Evolutionary conservation across 345 rosid genomes (phyloP).

Genomic region (Schrenkiella parvula): DNA sequence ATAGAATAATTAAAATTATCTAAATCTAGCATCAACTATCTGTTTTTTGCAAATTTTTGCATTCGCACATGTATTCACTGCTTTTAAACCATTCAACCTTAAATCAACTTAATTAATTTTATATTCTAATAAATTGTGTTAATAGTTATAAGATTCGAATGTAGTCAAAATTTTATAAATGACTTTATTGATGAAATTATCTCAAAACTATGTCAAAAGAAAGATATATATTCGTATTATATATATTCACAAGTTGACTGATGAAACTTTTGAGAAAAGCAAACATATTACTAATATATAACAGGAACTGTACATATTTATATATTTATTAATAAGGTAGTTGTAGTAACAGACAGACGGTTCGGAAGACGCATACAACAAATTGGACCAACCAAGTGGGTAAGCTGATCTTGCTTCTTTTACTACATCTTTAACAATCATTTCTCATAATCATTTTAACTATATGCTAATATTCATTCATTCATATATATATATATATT

Average conservation of each 20-base stretch:
- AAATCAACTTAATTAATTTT: too few relatives aligned
- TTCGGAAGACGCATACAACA: constrained; percentile 23
- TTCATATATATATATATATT: not conserved
- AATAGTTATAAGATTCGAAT: too few relatives aligned
- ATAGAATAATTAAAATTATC: too few relatives aligned
- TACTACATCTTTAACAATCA: not conserved
- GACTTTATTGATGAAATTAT: not conserved
- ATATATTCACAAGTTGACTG: constrained; percentile 16
- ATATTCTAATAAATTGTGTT: too few relatives aligned
- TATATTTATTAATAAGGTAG: constrained; percentile 17
- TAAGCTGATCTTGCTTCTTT: constrained; percentile 13
- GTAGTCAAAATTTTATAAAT: not conserved
- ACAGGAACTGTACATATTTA: not conserved
- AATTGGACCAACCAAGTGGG: constrained; percentile 30
- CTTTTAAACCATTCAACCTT: too few relatives aligned
- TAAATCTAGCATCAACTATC: too few relatives aligned
- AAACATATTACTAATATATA: not conserved
- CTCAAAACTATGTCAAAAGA: not conserved
- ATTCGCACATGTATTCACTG: too few relatives aligned
- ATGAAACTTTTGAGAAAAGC: not conserved
- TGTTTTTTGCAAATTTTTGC: too few relatives aligned
- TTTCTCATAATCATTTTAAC: not conserved
- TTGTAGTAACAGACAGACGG: constrained; percentile 31
- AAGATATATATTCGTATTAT: not conserved
- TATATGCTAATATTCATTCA: not conserved